phyloP scores from a whole-genome alignment of 2,329 filamentous ascomycete genomes.

The Botrytis cinerea region DNA sequence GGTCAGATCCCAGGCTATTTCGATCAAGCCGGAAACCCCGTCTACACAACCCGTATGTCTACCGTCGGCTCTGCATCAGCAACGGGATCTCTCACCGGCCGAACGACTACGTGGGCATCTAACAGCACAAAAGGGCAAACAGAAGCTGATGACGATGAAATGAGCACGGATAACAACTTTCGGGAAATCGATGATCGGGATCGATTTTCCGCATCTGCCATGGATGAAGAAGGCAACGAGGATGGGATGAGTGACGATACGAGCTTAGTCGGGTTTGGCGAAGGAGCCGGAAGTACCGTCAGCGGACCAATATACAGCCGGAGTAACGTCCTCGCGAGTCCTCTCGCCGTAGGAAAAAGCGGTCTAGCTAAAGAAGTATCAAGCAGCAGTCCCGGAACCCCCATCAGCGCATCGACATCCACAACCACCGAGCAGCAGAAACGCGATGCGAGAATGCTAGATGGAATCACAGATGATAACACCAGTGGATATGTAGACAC shows the following conservation, averaged over 20 bases:
- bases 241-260: conserved; percentile 81
- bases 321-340: conserved; percentile 45
- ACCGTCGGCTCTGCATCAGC: conserved; percentile 91
- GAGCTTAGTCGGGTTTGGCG: conserved; percentile 87
- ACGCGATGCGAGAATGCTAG: conserved; percentile 64
- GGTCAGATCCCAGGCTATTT: conserved; percentile 70
- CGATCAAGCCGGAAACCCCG: conserved; percentile 71
- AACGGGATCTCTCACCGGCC: conserved; percentile 73
- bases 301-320: conserved; percentile 72
- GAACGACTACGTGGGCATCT: conserved; percentile 63
- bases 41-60: conserved; percentile 71
- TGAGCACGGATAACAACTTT: conserved; percentile 47
- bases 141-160: conserved; percentile 55
- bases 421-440: conserved; percentile 50
- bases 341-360: conserved; percentile 40
- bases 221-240: conserved; percentile 47
- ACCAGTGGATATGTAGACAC: conserved; percentile 65
- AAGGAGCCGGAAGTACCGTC: conserved; percentile 83
- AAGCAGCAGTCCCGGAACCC: conserved; percentile 30
- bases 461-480: conserved; percentile 62
- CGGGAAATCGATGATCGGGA: conserved; percentile 54
- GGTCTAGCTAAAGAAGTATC: conserved; percentile 33
- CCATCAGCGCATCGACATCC: conserved; percentile 30
- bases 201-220: conserved; percentile 46
- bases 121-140: conserved; percentile 55